Percentiles rank a stretch among this genome's conserved stretches.
phyloP scores from a whole-genome alignment of 1,284 basidiomycete genomes.

The Rhodotorula sp. region DNA sequence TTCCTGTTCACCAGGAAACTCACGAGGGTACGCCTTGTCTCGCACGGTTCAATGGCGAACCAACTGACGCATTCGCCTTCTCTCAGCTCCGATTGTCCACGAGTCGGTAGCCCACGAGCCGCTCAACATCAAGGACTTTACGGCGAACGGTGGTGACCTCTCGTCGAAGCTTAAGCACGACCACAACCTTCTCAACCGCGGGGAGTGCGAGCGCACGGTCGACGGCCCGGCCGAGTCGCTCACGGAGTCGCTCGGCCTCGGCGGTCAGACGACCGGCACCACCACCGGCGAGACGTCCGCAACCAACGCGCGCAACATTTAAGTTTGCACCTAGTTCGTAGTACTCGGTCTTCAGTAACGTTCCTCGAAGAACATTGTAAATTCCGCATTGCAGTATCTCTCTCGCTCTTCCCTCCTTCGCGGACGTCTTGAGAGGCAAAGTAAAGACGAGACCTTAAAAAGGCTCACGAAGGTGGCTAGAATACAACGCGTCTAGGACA shows the following conservation, averaged over 20 bases:
- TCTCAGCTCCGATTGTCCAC: constrained; percentile 32
- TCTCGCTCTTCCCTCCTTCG: too few relatives aligned
- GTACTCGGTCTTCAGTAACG: too few relatives aligned
- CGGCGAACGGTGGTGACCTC: constrained; percentile 35
- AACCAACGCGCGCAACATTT: background rate
- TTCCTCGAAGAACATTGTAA: background rate
- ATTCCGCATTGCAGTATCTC: background rate
- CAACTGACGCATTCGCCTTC: background rate
- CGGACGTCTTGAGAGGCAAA: too few relatives aligned
- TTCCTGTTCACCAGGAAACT: constrained; percentile 27
- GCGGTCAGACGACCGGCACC: background rate
- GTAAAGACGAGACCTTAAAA: too few relatives aligned
- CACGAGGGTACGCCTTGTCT: constrained; percentile 24
- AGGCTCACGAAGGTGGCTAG: too few relatives aligned
- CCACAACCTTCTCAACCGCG: constrained; percentile 14
- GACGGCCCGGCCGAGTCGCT: constrained; percentile 36
- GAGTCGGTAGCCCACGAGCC: constrained; percentile 36
- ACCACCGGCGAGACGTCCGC: constrained; percentile 1
- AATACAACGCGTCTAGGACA: background rate
- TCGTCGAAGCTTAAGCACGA: constrained; percentile 35
- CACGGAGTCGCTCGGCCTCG: constrained; percentile 10
- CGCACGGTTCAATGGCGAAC: too few relatives aligned
- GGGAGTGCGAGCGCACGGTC: constrained; percentile 31
- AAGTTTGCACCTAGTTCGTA: background rate
- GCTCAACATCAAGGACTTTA: constrained; percentile 34